Evolutionary conservation across 2,329 filamentous ascomycete genomes (phyloP).

Genomic region (Fusarium ambrosium): DNA sequence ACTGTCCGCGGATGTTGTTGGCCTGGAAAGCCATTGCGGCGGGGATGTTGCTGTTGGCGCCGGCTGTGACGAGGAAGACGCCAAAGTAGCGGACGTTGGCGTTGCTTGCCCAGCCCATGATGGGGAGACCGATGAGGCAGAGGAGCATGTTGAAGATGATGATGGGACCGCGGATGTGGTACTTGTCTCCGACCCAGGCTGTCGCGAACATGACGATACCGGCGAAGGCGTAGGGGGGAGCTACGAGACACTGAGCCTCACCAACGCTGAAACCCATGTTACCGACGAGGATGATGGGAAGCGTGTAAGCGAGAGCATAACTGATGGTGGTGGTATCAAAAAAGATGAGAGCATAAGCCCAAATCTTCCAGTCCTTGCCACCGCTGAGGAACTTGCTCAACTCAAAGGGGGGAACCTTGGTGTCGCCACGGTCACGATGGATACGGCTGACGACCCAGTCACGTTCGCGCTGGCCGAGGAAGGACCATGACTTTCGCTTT

Average conservation of each 20-base stretch:
- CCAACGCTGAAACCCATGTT: conserved; percentile 75
- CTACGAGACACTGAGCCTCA: conserved; percentile 77
- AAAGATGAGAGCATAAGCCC: conserved; percentile 72
- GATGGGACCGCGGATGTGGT: conserved; percentile 74
- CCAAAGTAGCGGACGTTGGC: conserved; percentile 77
- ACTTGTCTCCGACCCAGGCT: conserved; percentile 76
- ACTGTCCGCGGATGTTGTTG: conserved; percentile 90
- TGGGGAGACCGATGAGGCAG: conserved; percentile 76
- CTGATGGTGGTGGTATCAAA: conserved; percentile 78
- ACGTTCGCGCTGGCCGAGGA: conserved; percentile 65
- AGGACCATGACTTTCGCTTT: conserved; percentile 63
- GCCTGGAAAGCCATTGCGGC: conserved; percentile 83
- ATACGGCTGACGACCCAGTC: conserved; percentile 68
- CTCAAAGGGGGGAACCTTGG: conserved; percentile 66
- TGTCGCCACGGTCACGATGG: conserved; percentile 69
- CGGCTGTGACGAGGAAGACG: conserved; percentile 81
- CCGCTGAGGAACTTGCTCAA: conserved; percentile 61
- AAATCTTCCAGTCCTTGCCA: conserved; percentile 69
- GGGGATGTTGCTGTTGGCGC: conserved; percentile 83
- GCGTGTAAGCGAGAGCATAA: conserved; percentile 84
- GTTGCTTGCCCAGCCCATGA: conserved; percentile 76
- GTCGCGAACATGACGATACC: conserved; percentile 72
- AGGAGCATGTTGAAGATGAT: conserved; percentile 75
- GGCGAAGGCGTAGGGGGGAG: conserved; percentile 76
- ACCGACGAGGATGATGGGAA: conserved; percentile 78